phyloP scores from a whole-genome alignment of 2,329 filamentous ascomycete species.

The Dactylellina haptotyla region DNA sequence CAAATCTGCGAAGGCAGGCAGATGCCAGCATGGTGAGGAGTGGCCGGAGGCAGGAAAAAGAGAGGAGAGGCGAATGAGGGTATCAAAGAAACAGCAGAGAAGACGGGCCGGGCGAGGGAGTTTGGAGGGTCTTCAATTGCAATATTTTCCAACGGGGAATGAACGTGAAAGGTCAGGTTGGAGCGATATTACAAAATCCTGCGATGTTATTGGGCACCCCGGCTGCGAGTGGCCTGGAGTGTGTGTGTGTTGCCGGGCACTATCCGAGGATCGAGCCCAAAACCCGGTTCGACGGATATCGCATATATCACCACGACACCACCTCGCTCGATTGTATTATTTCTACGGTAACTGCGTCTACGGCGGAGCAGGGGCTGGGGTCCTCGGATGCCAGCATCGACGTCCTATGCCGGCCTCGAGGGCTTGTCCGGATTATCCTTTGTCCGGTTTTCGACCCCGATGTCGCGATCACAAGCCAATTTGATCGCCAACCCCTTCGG shows the following conservation, averaged over 20 bases:
- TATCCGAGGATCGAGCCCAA: constrained; percentile 49
- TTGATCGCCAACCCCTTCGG: constrained; percentile 2
- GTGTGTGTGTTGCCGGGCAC: constrained; percentile 52
- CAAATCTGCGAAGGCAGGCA: constrained; percentile 52
- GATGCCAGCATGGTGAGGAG: constrained; percentile 45
- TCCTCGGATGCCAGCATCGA: constrained; percentile 13
- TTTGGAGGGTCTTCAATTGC: neutral
- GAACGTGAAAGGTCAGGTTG: constrained; percentile 41
- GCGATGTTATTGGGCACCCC: constrained; percentile 53
- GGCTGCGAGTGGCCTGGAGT: constrained; percentile 34
- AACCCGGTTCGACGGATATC: constrained; percentile 45
- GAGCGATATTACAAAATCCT: constrained; percentile 53
- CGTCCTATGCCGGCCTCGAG: constrained; percentile 11
- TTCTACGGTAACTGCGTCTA: constrained; percentile 5
- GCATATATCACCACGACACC: neutral
- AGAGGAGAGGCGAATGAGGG: constrained; percentile 55
- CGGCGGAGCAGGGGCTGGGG: constrained; percentile 15
- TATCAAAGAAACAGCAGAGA: constrained; percentile 33
- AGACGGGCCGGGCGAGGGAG: constrained; percentile 5
- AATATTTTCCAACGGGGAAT: constrained; percentile 13
- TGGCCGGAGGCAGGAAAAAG: constrained; percentile 17
- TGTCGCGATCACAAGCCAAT: constrained; percentile 42
- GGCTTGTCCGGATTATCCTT: constrained; percentile 39
- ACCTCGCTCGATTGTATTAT: neutral
- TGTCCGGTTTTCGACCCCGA: constrained; percentile 28